These are phyloP conservation scores for Irineochytrium annulatum DNA, from an alignment of 192 early-diverging fungal genomes.

Conservation along the genomic window DNA sequence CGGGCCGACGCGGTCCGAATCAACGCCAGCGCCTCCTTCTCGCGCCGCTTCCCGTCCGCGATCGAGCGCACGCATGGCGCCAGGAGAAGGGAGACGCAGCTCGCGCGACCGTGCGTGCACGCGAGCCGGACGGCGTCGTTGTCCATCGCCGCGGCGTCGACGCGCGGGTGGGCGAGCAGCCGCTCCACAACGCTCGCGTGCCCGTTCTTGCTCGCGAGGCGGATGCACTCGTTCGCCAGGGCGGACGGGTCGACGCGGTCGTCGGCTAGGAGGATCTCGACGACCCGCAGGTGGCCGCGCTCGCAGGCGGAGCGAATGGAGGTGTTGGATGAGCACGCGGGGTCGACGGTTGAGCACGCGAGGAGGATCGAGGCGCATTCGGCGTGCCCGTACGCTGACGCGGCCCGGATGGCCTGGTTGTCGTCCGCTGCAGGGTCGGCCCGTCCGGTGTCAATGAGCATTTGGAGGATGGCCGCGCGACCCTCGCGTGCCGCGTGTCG, in stretches of 20 bases:
- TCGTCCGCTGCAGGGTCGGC: conserved; percentile 5
- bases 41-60: too few relatives aligned
- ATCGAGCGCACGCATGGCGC: too few relatives aligned
- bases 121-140: too few relatives aligned
- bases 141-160: conserved; percentile 1
- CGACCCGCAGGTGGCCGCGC: conserved; percentile 5
- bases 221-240: neutral
- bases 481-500: too few relatives aligned
- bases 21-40: too few relatives aligned
- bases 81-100: too few relatives aligned
- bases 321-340: conserved; percentile 1
- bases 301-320: conserved; percentile 7
- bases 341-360: neutral
- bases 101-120: too few relatives aligned
- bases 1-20: too few relatives aligned
- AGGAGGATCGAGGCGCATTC: conserved; percentile 2
- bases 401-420: conserved; percentile 2
- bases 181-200: neutral
- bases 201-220: neutral
- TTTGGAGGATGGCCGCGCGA: too few relatives aligned
- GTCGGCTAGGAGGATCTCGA: neutral
- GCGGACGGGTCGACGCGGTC: conserved; percentile 3
- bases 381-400: conserved; percentile 2
- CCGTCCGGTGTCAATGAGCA: too few relatives aligned
- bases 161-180: neutral